These are phyloP conservation scores for Tulasnella sp. DNA, from an alignment of 768 basidiomycete genomes.

Conservation along the genomic window DNA sequence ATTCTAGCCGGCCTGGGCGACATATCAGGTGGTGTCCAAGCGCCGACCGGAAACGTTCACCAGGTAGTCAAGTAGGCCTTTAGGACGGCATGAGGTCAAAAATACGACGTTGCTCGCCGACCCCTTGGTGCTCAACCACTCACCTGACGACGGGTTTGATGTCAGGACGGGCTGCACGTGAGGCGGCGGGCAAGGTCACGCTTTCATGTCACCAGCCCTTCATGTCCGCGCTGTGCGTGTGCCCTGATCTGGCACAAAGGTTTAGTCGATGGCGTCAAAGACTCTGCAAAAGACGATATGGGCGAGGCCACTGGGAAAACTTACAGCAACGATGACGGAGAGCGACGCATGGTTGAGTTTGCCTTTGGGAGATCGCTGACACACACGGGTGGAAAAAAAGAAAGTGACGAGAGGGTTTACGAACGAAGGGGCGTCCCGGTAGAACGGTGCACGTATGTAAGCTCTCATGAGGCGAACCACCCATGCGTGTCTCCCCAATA, in stretches of 20 bases:
- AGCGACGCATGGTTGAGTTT: slow-evolving; percentile 2
- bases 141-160: neutral
- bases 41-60: neutral
- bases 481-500: neutral
- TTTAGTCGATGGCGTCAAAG: neutral
- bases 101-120: neutral
- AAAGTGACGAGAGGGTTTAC: neutral
- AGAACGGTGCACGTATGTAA: neutral
- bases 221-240: neutral
- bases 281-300: neutral
- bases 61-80: neutral
- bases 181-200: neutral
- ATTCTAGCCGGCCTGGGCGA: neutral
- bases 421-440: neutral
- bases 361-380: slow-evolving; percentile 2
- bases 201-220: slow-evolving; percentile 7
- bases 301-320: neutral
- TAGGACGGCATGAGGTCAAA: neutral
- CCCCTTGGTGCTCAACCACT: neutral
- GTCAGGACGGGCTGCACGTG: slow-evolving; percentile 7
- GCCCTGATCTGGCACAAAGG: slow-evolving; percentile 3
- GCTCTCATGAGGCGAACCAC: neutral
- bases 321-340: neutral
- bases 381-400: neutral
- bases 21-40: neutral